Evolutionary conservation across 768 basidiomycete species (phyloP).

Genomic region (Crepidotus variabilis): DNA sequence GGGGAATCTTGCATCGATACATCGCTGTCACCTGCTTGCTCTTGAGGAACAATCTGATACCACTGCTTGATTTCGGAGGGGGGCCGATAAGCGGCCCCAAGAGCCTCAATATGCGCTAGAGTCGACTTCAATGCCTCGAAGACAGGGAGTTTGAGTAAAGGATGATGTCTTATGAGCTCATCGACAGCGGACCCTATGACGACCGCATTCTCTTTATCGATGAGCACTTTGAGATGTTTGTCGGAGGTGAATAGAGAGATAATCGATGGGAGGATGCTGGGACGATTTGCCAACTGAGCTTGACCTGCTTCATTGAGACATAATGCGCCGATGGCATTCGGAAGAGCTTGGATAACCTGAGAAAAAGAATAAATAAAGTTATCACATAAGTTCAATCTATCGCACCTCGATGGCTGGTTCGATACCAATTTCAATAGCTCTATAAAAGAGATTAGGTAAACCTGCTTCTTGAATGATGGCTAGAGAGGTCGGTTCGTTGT

Average conservation of each 20-base stretch:
- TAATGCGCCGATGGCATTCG: conserved; percentile 93
- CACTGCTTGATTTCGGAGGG: conserved; percentile 60
- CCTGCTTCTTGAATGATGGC: conserved; percentile 89
- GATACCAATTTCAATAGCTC: conserved; percentile 76
- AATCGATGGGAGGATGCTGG: conserved; percentile 79
- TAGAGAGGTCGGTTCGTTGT: conserved; percentile 97
- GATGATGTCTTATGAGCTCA: conserved; percentile 95
- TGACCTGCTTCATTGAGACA: conserved; percentile 92
- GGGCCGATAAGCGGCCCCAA: conserved; percentile 58
- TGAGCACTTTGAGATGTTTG: conserved; percentile 74
- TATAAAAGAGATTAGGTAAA: conserved; percentile 87
- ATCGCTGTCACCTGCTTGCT: conserved; percentile 27
- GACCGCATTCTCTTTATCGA: conserved; percentile 91
- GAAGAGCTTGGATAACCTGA: conserved; percentile 88
- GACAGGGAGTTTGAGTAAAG: conserved; percentile 73
- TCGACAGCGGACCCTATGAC: conserved; percentile 88
- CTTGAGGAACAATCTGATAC: conserved; percentile 48
- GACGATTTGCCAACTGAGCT: conserved; percentile 70
- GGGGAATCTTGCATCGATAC: conserved; percentile 44
- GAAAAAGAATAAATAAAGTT: neutral
- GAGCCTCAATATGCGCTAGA: conserved; percentile 67
- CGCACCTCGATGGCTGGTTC: conserved; percentile 85
- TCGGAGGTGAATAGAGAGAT: conserved; percentile 87
- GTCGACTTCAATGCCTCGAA: conserved; percentile 74
- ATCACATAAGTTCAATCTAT: neutral